These are phyloP conservation scores for Lentinus brumalis DNA, from an alignment of 768 basidiomycete genomes.

Conservation along the genomic window DNA sequence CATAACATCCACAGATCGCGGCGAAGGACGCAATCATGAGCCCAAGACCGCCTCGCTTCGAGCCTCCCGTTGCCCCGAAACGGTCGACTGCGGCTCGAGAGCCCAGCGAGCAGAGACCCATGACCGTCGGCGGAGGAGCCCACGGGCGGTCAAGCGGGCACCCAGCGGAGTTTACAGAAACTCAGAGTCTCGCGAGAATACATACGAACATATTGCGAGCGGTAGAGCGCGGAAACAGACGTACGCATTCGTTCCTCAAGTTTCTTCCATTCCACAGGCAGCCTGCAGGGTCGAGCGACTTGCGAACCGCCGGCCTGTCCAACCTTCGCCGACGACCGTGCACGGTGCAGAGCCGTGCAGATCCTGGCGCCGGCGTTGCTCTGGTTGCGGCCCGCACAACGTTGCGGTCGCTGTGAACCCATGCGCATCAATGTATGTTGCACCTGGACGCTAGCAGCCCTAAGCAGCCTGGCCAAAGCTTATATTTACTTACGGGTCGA, in stretches of 20 bases:
- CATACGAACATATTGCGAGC: background rate
- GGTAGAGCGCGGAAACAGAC: background rate
- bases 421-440: no score
- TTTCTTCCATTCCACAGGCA: background rate
- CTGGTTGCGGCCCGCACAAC: no score
- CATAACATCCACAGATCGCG: background rate
- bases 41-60: background rate
- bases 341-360: no score
- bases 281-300: background rate
- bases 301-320: no score
- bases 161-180: background rate
- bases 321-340: no score
- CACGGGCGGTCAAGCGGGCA: background rate
- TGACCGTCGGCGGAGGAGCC: slow-evolving; percentile 10
- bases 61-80: slow-evolving; percentile 2
- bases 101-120: slow-evolving; percentile 9
- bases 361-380: no score
- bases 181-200: background rate
- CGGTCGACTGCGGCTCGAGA: slow-evolving; percentile 14
- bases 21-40: background rate
- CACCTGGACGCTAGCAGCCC: no score
- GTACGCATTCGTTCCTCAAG: background rate
- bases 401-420: no score
- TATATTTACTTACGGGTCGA: background rate
- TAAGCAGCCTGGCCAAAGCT: background rate